Conservation (phyloP, 164 flowering plant genomes). For the Macadamia integrifolia region DNA sequence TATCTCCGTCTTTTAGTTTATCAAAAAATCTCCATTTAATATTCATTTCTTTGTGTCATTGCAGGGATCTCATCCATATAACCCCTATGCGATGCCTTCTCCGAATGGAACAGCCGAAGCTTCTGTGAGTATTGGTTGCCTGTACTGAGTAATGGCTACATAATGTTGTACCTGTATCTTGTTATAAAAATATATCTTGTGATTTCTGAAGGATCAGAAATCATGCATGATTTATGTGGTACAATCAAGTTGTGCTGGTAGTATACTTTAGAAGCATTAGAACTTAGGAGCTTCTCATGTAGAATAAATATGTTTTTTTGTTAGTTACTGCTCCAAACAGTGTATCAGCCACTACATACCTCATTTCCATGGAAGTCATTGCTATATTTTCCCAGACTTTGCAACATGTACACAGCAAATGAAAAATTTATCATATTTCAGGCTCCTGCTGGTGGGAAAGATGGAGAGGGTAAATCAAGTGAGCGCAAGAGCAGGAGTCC, state of each 20-base stretch:
- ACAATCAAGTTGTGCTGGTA: background rate
- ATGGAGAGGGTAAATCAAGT: conserved; percentile 23
- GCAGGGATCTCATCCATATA: conserved; percentile 35
- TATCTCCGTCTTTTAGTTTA: background rate
- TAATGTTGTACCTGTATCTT: background rate
- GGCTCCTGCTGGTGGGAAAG: conserved; percentile 18
- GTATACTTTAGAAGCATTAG: background rate
- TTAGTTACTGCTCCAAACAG: background rate
- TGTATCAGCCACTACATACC: background rate
- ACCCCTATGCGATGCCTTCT: conserved; percentile 27
- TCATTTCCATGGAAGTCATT: background rate
- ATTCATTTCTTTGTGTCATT: conserved; percentile 7
- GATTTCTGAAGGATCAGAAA: background rate
- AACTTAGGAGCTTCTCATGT: too few relatives aligned
- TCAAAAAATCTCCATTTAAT: background rate
- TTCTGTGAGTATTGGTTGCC: conserved; percentile 20
- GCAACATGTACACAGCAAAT: background rate
- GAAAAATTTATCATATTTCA: conserved; percentile 10
- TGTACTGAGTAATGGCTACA: conserved; percentile 3
- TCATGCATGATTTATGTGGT: background rate
- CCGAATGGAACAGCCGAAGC: conserved; percentile 26
- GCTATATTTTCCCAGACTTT: background rate
- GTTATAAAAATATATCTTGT: conserved; percentile 1
- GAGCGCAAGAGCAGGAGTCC: conserved; percentile 21
- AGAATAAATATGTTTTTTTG: background rate